These are phyloP conservation scores for Exophiala spinifera DNA, from an alignment of 2,329 filamentous ascomycete species.

Conservation along the genomic window DNA sequence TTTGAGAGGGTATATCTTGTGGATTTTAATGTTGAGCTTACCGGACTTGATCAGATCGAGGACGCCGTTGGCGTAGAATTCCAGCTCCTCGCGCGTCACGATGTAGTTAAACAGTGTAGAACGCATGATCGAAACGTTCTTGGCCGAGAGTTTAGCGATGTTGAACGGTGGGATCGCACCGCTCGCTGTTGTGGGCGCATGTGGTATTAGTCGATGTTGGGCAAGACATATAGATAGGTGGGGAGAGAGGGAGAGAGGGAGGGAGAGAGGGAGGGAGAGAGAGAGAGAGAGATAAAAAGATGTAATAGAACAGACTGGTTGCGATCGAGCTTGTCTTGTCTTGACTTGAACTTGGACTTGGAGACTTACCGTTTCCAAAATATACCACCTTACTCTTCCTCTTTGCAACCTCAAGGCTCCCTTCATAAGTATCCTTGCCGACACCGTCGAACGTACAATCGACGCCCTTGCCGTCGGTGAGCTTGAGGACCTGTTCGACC, in stretches of 20 bases:
- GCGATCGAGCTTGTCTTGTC: too few relatives aligned
- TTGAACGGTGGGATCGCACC: conserved; percentile 71
- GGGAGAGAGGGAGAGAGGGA: not conserved
- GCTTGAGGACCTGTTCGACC: conserved; percentile 79
- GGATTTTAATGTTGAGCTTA: conserved; percentile 69
- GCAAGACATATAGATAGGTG: too few relatives aligned
- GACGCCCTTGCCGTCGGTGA: conserved; percentile 70
- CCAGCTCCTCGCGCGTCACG: conserved; percentile 65
- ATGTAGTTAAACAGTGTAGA: conserved; percentile 72
- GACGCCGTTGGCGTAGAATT: conserved; percentile 67
- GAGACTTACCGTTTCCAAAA: conserved; percentile 63
- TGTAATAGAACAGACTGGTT: too few relatives aligned
- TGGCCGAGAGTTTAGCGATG: conserved; percentile 60
- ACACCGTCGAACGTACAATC: conserved; percentile 75
- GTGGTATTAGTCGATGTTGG: too few relatives aligned
- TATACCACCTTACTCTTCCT: conserved; percentile 73
- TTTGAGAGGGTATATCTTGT: conserved; percentile 72
- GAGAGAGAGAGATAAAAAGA: too few relatives aligned
- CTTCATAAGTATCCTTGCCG: conserved; percentile 79
- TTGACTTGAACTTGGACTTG: too few relatives aligned
- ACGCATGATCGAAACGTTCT: conserved; percentile 75
- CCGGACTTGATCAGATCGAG: conserved; percentile 68
- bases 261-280: not conserved
- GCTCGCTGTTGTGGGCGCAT: too few relatives aligned
- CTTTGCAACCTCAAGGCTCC: conserved; percentile 68